Conservation (phyloP, 768 basidiomycete species). For the Suillus plorans region DNA sequence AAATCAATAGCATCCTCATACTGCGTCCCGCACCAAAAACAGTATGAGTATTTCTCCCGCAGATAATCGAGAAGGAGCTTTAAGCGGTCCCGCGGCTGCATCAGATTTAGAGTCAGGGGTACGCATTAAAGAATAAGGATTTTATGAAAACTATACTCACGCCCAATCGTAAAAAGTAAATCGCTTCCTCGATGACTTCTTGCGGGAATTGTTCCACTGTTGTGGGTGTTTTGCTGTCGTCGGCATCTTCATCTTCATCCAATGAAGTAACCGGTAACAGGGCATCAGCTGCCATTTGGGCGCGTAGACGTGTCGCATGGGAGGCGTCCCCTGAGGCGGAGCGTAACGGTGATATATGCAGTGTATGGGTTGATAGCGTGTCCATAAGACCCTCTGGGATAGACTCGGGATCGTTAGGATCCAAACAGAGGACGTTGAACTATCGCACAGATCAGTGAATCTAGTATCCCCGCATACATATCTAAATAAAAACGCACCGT, state of each 20-base stretch:
- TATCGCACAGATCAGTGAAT: constrained; percentile 27
- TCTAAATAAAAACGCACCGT: constrained; percentile 31
- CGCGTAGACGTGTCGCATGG: constrained; percentile 52
- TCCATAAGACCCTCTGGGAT: constrained; percentile 69
- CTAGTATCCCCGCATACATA: constrained; percentile 1
- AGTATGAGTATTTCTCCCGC: constrained; percentile 70
- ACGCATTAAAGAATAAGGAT: constrained; percentile 12
- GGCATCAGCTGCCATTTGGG: constrained; percentile 76
- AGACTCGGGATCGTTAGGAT: constrained; percentile 60
- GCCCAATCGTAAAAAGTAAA: constrained; percentile 65
- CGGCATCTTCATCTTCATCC: constrained; percentile 37
- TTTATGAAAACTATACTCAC: constrained; percentile 34
- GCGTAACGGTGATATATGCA: constrained; percentile 13
- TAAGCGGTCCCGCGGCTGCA: constrained; percentile 70
- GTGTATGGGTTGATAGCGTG: constrained; percentile 45
- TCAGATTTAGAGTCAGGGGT: constrained; percentile 11
- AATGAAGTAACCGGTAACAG: constrained; percentile 48
- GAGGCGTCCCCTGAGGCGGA: constrained; percentile 10
- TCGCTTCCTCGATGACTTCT: constrained; percentile 65
- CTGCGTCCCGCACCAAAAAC: constrained; percentile 86
- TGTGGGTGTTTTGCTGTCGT: constrained; percentile 20
- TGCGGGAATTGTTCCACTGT: constrained; percentile 39
- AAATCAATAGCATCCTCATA: constrained; percentile 65
- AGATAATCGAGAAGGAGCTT: constrained; percentile 69
- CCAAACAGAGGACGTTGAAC: constrained; percentile 84